These are phyloP conservation scores for Ampelocalamus luodianensis DNA, from an alignment of 176 grass and related monocot species.

Conservation along the genomic window DNA sequence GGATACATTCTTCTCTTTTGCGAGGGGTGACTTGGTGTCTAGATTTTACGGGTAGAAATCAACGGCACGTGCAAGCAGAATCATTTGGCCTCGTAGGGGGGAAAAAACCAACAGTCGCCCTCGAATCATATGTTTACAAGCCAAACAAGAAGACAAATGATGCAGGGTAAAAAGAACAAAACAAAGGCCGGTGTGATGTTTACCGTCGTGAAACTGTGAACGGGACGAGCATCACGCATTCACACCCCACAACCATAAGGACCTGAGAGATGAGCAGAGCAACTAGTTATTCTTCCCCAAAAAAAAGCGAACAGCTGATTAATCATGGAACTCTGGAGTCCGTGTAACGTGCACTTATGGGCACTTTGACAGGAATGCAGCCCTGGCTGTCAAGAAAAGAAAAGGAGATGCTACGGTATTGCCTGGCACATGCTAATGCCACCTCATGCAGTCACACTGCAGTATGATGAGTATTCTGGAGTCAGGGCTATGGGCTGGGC, in stretches of 20 bases:
- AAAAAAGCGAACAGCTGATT: background rate
- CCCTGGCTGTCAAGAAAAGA: background rate
- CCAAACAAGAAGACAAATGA: background rate
- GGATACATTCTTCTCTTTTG: background rate
- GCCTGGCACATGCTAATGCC: background rate
- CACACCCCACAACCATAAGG: too few species aligned
- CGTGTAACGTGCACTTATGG: background rate
- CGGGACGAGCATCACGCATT: too few species aligned
- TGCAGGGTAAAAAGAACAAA: too few species aligned
- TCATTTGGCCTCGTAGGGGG: background rate
- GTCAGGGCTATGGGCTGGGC: background rate
- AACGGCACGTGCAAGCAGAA: background rate
- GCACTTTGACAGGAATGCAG: background rate
- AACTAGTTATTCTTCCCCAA: too few species aligned
- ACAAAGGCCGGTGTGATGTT: background rate
- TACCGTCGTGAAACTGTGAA: too few species aligned
- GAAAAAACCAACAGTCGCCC: background rate
- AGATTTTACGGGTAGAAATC: background rate
- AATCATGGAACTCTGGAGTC: background rate
- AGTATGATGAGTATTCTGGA: background rate
- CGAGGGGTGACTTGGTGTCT: background rate
- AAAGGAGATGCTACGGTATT: background rate
- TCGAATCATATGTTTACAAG: background rate
- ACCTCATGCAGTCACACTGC: background rate
- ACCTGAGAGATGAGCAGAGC: background rate